These are phyloP conservation scores for Orbilia brochopaga DNA, from an alignment of 2,329 filamentous ascomycete genomes.

Conservation along the genomic window DNA sequence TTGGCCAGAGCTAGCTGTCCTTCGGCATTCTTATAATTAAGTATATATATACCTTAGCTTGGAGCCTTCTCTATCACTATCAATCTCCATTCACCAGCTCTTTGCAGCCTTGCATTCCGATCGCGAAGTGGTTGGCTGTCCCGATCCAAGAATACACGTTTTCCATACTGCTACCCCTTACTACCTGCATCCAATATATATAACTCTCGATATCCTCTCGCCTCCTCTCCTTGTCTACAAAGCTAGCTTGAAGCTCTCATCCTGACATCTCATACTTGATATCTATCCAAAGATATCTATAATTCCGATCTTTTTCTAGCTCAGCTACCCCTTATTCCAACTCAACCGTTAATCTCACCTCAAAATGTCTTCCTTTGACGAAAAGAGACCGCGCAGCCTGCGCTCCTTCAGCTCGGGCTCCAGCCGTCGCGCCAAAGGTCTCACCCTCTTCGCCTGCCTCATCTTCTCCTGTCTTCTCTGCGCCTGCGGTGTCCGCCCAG, in stretches of 20 bases:
- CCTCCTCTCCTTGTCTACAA: neutral
- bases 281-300: neutral
- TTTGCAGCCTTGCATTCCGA: neutral
- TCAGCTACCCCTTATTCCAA: neutral
- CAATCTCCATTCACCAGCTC: too few relatives aligned
- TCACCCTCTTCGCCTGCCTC: constrained; percentile 31
- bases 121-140: neutral
- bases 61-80: too few relatives aligned
- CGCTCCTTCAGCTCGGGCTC: constrained; percentile 18
- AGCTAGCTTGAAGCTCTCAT: neutral
- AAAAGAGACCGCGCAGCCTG: constrained; percentile 18
- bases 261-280: neutral
- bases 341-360: too few relatives aligned
- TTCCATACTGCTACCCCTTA: neutral
- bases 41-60: too few relatives aligned
- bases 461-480: constrained; percentile 45
- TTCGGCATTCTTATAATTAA: too few relatives aligned
- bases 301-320: neutral
- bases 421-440: constrained; percentile 34
- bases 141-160: neutral
- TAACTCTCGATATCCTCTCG: neutral
- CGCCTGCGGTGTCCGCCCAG: constrained; percentile 32
- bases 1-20: too few relatives aligned
- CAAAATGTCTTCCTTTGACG: neutral
- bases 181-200: constrained; percentile 2